These are phyloP conservation scores for Xylariaceae sp. DNA, from an alignment of 2,329 filamentous ascomycete species.

Conservation along the genomic window DNA sequence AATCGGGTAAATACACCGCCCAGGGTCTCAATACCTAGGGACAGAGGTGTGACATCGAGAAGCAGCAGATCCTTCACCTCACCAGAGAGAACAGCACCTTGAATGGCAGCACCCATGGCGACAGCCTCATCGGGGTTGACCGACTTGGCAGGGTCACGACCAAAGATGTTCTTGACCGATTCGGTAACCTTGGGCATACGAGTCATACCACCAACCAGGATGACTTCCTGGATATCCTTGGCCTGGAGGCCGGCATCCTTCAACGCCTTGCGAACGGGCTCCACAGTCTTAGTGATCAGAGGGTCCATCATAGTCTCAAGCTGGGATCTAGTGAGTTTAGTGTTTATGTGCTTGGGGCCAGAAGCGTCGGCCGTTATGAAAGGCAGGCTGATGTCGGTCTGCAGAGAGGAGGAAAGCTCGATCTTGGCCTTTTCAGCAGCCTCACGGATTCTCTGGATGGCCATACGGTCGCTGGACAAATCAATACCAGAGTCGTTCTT, in stretches of 20 bases:
- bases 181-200: constrained; percentile 99
- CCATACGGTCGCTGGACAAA: constrained; percentile 92
- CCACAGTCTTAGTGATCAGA: constrained; percentile 83
- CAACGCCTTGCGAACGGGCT: constrained; percentile 93
- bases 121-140: constrained; percentile 99
- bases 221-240: constrained; percentile 96
- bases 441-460: constrained; percentile 98
- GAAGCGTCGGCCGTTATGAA: constrained; percentile 98
- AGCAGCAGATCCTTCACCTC: constrained; percentile 96
- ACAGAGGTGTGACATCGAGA: constrained; percentile 93
- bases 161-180: constrained; percentile 96
- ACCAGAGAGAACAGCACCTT: constrained; percentile 95
- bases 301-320: constrained; percentile 93
- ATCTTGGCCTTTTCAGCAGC: constrained; percentile 99
- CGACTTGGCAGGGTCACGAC: constrained; percentile 94
- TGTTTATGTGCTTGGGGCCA: constrained; percentile 98
- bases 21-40: constrained; percentile 97
- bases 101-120: constrained; percentile 94
- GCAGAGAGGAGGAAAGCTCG: constrained; percentile 90
- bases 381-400: constrained; percentile 97
- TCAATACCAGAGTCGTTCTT: constrained; percentile 96
- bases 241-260: constrained; percentile 92
- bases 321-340: constrained; percentile 89
- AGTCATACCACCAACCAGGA: constrained; percentile 98
- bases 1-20: constrained; percentile 97